Base-by-base conservation (phyloP, 805 yeast genomes). In the Yueomyces sinensis region DNA sequence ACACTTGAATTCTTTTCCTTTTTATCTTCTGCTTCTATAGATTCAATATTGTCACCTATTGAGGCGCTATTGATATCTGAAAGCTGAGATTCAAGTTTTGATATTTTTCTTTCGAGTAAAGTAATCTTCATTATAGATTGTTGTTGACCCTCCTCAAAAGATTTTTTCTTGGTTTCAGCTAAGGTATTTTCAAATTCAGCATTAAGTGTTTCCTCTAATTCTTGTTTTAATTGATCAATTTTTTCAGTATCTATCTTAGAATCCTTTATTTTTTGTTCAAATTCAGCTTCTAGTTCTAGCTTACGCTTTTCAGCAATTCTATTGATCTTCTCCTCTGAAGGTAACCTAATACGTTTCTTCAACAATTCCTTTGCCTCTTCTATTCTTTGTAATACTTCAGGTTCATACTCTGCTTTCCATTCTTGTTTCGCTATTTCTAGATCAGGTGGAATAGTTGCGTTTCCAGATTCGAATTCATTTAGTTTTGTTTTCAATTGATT, bases 321-420 rank as follows among this genome's bases (percentile, higher is more conserved):
- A n/a, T 74, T 69, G 52, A 79, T 67, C 39, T 70, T 78, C 32
- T 66, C 67, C 46, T 74, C 75, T 11, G 56, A 42, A 13, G 58
- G 58, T 27, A 45, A 33, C 48, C 73, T 70, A 33, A 70, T 69
- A 30, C 72, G 67, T 18, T 70, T 68, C 35, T 62, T 59, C 32
- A 70, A 58, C 3, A 69, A 65, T 31, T 63, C 68, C 23, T 61
- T 64, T 15, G 67, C 62, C 31, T 64, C 61, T 38, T 62, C 58
- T 13, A 41, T 59, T 48, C 53, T 53, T 52, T 37, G 47, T 5
- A 34, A 15, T 9, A 49, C 45, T 15, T 41, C 44, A 34, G 47
- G 52, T 43, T 58, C 55, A 32, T 52, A 47, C 25, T 58, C 63
- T 29, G 49, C 52, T 36, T 65, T 64, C 45, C 70, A 56, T 35